phyloP scores from a whole-genome alignment of 179 eudicot species.

The Heliamphora pulchella region DNA sequence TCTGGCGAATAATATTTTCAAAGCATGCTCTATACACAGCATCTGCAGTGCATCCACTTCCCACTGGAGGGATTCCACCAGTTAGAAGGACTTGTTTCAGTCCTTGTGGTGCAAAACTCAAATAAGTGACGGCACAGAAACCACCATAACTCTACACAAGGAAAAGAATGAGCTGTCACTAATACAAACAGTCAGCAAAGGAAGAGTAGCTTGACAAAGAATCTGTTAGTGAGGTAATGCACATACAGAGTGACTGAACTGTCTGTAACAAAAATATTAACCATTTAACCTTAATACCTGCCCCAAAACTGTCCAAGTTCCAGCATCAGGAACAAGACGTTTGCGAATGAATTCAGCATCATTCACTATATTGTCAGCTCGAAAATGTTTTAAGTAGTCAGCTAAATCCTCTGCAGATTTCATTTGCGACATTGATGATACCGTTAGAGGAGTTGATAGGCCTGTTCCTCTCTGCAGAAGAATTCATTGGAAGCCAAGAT shows the following conservation, averaged over 20 bases:
- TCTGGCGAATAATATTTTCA: conserved; percentile 54
- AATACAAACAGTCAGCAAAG: not conserved
- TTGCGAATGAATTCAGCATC: conserved; percentile 90
- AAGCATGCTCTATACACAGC: conserved; percentile 66
- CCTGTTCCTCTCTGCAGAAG: conserved; percentile 91
- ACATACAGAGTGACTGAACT: not conserved
- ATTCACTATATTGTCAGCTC: conserved; percentile 82
- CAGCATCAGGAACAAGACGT: conserved; percentile 66
- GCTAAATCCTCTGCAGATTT: conserved; percentile 58
- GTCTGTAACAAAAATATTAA: not conserved
- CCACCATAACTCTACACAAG: conserved; percentile 89
- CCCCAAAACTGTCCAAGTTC: conserved; percentile 85
- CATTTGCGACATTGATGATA: conserved; percentile 80
- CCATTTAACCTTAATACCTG: conserved; percentile 45
- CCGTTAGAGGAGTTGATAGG: conserved; percentile 75
- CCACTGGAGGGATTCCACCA: conserved; percentile 85
- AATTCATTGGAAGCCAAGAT: conserved; percentile 18
- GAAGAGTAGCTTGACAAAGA: not conserved
- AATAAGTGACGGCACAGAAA: conserved; percentile 84
- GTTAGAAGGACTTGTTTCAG: conserved; percentile 78
- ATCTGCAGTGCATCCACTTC: conserved; percentile 77
- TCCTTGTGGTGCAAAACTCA: conserved; percentile 96
- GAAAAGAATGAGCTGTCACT: conserved; percentile 14
- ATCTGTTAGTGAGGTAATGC: not conserved
- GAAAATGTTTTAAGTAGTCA: conserved; percentile 68